Evolutionary conservation across 306 rosid genomes (phyloP).

Genomic region (Hylodesmum podocarpum): DNA sequence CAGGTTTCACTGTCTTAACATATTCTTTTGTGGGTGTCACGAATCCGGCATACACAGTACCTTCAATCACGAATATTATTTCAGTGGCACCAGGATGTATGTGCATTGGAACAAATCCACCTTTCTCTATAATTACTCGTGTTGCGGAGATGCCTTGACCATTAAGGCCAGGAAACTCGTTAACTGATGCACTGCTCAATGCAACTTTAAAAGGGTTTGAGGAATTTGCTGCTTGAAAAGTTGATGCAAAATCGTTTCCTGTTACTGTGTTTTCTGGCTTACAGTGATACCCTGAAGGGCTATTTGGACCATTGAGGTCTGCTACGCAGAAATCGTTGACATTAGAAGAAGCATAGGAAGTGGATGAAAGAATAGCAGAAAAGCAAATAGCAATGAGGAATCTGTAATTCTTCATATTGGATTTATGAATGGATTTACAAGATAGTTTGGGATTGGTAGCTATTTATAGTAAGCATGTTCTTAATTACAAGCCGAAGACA

Average conservation of each 20-base stretch:
- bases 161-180: slow-evolving; percentile 53
- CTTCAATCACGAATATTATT: slow-evolving; percentile 39
- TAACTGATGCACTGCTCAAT: slow-evolving; percentile 51
- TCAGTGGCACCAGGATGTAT: slow-evolving; percentile 66
- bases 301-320: slow-evolving; percentile 40
- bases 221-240: slow-evolving; percentile 34
- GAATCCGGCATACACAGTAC: slow-evolving; percentile 52
- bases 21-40: slow-evolving; percentile 46
- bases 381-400: too few relatives aligned
- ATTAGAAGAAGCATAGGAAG: slow-evolving; percentile 23
- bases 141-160: slow-evolving; percentile 56
- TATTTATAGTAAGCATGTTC: too few relatives aligned
- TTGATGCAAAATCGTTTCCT: slow-evolving; percentile 45
- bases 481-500: too few relatives aligned
- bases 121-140: slow-evolving; percentile 41
- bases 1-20: slow-evolving; percentile 41
- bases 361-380: too few relatives aligned
- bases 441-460: too few relatives aligned
- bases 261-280: slow-evolving; percentile 32
- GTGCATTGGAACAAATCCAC: slow-evolving; percentile 65
- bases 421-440: too few relatives aligned
- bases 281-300: slow-evolving; percentile 53
- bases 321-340: slow-evolving; percentile 60
- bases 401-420: too few relatives aligned
- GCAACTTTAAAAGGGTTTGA: slow-evolving; percentile 46